These are phyloP conservation scores for Tolypocladium album DNA, from an alignment of 2,329 filamentous ascomycete species.

Conservation along the genomic window DNA sequence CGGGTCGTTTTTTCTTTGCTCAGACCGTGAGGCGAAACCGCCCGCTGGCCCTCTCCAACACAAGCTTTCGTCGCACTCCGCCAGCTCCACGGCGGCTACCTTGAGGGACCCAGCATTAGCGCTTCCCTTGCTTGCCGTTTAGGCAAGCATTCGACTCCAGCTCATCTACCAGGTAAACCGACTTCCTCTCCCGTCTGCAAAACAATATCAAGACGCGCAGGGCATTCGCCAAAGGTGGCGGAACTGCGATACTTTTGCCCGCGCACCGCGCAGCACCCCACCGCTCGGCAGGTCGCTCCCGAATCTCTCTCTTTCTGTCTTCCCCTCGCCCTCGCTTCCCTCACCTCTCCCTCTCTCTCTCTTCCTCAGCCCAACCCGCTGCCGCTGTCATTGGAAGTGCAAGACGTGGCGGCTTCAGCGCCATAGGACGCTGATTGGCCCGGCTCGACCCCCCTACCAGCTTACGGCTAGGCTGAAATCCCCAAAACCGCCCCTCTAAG, in stretches of 20 bases:
- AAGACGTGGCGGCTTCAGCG: conserved; percentile 2
- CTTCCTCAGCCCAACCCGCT: conserved; percentile 3
- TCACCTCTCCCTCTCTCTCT: neutral
- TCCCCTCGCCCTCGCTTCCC: neutral
- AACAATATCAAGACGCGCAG: neutral
- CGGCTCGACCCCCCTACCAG: conserved; percentile 12
- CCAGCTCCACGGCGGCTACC: neutral
- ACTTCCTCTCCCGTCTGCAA: neutral
- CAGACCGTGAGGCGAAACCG: neutral
- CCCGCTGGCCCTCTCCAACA: neutral
- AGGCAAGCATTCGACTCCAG: neutral
- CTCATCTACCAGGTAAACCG: neutral
- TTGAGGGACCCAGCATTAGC: neutral
- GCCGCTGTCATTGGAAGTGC: neutral
- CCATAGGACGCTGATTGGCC: conserved; percentile 20
- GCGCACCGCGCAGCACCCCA: neutral
- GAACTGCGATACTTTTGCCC: neutral
- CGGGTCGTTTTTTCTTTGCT: neutral
- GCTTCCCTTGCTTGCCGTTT: neutral
- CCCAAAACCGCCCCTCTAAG: conserved; percentile 15
- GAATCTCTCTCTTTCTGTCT: neutral
- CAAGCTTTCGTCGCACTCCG: neutral
- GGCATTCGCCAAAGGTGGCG: neutral
- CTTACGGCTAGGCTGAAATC: conserved; percentile 7
- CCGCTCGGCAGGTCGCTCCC: neutral